phyloP scores from a whole-genome alignment of 345 rosid species.

The Nasturtium officinale region DNA sequence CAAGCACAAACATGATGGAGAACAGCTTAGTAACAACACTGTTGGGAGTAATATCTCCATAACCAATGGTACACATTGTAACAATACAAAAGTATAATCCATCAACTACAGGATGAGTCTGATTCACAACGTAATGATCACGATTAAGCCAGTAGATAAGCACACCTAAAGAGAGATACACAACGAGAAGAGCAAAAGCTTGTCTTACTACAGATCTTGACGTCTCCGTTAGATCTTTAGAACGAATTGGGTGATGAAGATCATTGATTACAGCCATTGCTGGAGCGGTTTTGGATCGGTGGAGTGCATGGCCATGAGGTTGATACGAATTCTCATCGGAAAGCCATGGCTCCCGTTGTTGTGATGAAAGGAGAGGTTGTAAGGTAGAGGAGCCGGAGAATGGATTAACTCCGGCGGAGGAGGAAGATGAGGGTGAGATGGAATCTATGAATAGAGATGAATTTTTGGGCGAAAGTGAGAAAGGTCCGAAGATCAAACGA shows the following conservation, averaged over 20 bases:
- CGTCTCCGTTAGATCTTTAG: conserved; percentile 49
- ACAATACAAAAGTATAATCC: conserved; percentile 91
- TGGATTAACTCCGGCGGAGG: conserved; percentile 8
- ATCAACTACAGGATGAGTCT: conserved; percentile 89
- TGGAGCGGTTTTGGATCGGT: conserved; percentile 89
- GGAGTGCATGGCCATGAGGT: conserved; percentile 48
- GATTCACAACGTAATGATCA: conserved; percentile 55
- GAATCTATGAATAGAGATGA: conserved; percentile 62
- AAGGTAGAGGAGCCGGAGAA: conserved; percentile 32
- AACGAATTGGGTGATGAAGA: conserved; percentile 28
- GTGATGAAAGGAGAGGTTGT: conserved; percentile 37
- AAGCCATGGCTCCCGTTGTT: conserved; percentile 29
- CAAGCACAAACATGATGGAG: conserved; percentile 80
- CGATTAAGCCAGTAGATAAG: conserved; percentile 72
- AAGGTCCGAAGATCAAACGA: conserved; percentile 82
- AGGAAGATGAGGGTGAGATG: conserved; percentile 45
- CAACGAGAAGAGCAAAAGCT: conserved; percentile 58
- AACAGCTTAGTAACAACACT: conserved; percentile 74
- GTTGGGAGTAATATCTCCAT: conserved; percentile 89
- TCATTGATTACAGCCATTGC: conserved; percentile 89
- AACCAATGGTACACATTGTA: conserved; percentile 96
- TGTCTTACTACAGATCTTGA: conserved; percentile 67
- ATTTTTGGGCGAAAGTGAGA: conserved; percentile 46
- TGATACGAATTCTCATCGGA: background rate
- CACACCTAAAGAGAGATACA: conserved; percentile 77